Percentiles rank a stretch among this genome's conserved stretches.
Evolutionary conservation across 148 eudicot species (phyloP).

Genomic region (Bassia scoparia): DNA sequence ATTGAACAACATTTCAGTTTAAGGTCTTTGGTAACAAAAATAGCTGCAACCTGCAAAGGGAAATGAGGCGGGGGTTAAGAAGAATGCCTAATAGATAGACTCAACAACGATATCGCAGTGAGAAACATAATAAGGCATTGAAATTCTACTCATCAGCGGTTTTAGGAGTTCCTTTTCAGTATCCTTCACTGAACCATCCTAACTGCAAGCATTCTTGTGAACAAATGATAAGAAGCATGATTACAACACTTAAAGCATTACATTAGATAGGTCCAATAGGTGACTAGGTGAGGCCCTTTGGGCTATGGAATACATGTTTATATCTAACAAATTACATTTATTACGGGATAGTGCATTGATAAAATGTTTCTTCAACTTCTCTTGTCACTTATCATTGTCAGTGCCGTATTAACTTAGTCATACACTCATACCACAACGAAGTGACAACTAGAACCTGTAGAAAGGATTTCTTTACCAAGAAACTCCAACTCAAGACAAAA

Average conservation of each 20-base stretch:
- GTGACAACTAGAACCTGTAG: no score
- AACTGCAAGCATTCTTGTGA: conserved; percentile 73
- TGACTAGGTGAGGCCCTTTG: no score
- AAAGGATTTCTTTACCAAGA: no score
- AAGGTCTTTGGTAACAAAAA: conserved; percentile 44
- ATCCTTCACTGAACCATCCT: conserved; percentile 65
- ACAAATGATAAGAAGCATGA: neutral
- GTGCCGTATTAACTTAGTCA: no score
- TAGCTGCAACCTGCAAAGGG: conserved; percentile 40
- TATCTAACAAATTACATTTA: no score
- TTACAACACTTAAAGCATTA: no score
- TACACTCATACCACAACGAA: no score
- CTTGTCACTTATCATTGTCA: no score
- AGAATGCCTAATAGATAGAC: neutral
- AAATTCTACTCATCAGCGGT: conserved; percentile 57
- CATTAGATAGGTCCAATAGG: no score
- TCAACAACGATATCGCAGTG: neutral
- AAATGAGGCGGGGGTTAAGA: conserved; percentile 9
- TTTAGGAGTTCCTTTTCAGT: conserved; percentile 51
- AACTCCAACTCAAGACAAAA: neutral
- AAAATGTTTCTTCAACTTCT: no score
- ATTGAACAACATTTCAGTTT: conserved; percentile 35
- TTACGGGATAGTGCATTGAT: no score
- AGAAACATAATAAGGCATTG: neutral
- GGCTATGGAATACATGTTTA: no score